These are phyloP conservation scores for Aspergillus pseudoviridinutans DNA, from an alignment of 2,329 filamentous ascomycete genomes.

Conservation along the genomic window DNA sequence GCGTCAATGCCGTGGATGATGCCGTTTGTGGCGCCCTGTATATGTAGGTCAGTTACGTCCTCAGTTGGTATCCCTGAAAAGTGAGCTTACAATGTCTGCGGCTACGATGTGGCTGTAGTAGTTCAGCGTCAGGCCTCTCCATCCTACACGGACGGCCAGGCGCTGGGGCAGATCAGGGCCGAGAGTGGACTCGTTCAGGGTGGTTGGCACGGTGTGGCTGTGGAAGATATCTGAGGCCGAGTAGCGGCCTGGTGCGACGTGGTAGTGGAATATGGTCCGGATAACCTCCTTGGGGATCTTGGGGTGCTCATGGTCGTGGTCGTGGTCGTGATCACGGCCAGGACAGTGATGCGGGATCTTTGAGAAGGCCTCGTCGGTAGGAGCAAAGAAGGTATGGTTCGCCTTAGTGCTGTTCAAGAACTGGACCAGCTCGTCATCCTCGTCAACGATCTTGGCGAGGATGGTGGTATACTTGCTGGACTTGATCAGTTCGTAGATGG, in stretches of 20 bases:
- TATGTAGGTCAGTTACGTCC: slow-evolving; percentile 1
- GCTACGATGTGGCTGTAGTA: slow-evolving; percentile 69
- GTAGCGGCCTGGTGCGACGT: slow-evolving; percentile 66
- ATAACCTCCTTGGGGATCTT: slow-evolving; percentile 68
- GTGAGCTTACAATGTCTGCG: slow-evolving; percentile 59
- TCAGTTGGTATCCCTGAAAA: background rate
- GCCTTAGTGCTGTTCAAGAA: slow-evolving; percentile 68
- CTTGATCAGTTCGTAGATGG: slow-evolving; percentile 77
- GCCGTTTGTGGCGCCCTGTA: slow-evolving; percentile 68
- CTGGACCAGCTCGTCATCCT: slow-evolving; percentile 67
- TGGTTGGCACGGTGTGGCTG: slow-evolving; percentile 70
- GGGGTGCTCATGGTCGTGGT: slow-evolving; percentile 3
- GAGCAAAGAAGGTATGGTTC: slow-evolving; percentile 79
- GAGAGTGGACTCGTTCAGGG: slow-evolving; percentile 56
- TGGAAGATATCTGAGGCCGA: slow-evolving; percentile 62
- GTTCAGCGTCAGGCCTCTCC: slow-evolving; percentile 67
- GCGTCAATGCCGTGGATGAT: slow-evolving; percentile 73
- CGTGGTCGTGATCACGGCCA: background rate
- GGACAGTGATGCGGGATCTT: slow-evolving; percentile 50
- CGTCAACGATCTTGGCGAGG: slow-evolving; percentile 69
- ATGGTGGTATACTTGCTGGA: slow-evolving; percentile 71
- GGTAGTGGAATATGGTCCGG: slow-evolving; percentile 68
- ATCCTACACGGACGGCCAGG: slow-evolving; percentile 62
- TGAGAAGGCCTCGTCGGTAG: slow-evolving; percentile 71
- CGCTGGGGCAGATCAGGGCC: slow-evolving; percentile 64